A percentile compares a stretch with the other conserved stretches of the same genome.
phyloP scores from a whole-genome alignment of 805 yeast genomes.

The Danielia oregonensis region DNA sequence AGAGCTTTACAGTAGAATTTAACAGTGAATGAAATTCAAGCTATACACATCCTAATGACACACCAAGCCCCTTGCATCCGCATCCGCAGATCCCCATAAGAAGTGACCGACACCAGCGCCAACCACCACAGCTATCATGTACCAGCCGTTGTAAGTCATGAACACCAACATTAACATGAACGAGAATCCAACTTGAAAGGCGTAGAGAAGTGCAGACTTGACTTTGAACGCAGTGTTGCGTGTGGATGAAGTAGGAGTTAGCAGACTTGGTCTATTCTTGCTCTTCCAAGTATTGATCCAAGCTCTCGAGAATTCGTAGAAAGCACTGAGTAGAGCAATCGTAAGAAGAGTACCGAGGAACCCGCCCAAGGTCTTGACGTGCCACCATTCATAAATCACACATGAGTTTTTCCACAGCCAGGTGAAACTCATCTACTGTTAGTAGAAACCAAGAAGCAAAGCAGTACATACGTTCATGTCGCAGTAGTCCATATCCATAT shows the following conservation, averaged over 20 bases:
- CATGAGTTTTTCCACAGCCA: conserved; percentile 76
- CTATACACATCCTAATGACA: too few relatives aligned
- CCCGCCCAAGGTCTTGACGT: conserved; percentile 49
- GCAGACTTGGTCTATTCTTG: conserved; percentile 1
- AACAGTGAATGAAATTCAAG: too few relatives aligned
- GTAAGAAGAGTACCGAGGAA: conserved; percentile 51
- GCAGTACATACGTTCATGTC: conserved; percentile 52
- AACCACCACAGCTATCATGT: conserved; percentile 65
- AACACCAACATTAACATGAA: conserved; percentile 75
- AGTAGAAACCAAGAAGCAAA: conserved; percentile 1
- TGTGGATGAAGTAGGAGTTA: conserved; percentile 1
- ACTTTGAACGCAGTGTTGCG: conserved; percentile 13
- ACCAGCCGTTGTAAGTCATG: conserved; percentile 87
- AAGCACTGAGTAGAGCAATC: conserved; percentile 46
- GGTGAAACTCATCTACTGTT: conserved; percentile 61
- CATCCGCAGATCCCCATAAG: conserved; percentile 44
- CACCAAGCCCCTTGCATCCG: neutral
- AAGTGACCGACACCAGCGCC: conserved; percentile 74
- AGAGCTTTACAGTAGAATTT: too few relatives aligned
- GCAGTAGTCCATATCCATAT: conserved; percentile 35
- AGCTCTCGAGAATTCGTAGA: conserved; percentile 56
- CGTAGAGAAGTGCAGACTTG: conserved; percentile 48
- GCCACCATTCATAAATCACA: conserved; percentile 79
- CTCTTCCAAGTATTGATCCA: conserved; percentile 28
- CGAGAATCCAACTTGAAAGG: conserved; percentile 64